phyloP scores from a whole-genome alignment of 768 basidiomycete genomes.

The Phanerochaete sordida region DNA sequence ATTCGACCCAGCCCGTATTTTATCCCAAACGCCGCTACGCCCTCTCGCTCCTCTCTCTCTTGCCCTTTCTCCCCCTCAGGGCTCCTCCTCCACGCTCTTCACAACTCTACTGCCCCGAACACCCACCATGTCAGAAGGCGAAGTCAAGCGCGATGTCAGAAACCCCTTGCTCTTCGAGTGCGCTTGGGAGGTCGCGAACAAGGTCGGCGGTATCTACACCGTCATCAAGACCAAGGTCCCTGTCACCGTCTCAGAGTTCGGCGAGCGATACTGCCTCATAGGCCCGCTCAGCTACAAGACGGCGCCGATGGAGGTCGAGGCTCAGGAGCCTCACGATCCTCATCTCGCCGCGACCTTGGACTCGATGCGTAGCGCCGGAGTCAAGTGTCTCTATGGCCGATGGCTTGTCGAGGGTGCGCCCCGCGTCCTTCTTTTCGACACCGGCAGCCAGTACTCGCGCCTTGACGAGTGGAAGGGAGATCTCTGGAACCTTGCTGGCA shows the following conservation, averaged over 20 bases:
- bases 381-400: conserved; percentile 92
- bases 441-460: conserved; percentile 78
- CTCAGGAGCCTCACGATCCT: conserved; percentile 82
- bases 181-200: conserved; percentile 98
- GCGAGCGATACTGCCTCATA: conserved; percentile 92
- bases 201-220: conserved; percentile 98
- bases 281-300: conserved; percentile 99
- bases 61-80: neutral
- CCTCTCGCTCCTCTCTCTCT: neutral
- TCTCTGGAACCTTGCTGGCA: conserved; percentile 97
- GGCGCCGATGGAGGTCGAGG: conserved; percentile 98
- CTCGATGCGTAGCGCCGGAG: conserved; percentile 84
- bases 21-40: neutral
- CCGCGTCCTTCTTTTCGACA: conserved; percentile 93
- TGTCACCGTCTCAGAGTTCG: conserved; percentile 94
- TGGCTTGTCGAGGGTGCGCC: conserved; percentile 99
- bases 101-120: neutral
- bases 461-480: conserved; percentile 99
- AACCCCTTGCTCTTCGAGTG: conserved; percentile 87
- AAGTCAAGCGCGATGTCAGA: conserved; percentile 64
- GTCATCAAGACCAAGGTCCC: conserved; percentile 99
- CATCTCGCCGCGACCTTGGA: conserved; percentile 72
- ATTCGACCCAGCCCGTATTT: neutral
- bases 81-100: conserved; percentile 1
- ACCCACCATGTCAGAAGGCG: conserved; percentile 24